Evolutionary conservation across 2,329 filamentous ascomycete species (phyloP).

Genomic region (Lizonia empirigonia): DNA sequence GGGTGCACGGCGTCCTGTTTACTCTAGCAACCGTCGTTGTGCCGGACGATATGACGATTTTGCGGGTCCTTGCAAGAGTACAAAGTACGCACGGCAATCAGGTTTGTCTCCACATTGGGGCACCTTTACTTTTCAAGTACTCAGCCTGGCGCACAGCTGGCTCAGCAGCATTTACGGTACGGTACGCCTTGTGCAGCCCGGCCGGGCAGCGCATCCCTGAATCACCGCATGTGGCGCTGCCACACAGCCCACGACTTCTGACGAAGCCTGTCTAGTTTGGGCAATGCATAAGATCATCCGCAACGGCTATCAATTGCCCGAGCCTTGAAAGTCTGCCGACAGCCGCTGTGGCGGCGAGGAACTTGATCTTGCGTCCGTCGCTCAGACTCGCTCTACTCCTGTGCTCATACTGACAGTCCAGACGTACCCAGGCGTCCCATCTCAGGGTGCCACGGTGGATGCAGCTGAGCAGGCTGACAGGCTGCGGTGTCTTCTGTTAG

Average conservation of each 20-base stretch:
- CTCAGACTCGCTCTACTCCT: no score
- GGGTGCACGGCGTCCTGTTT: slow-evolving; percentile 34
- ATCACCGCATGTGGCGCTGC: slow-evolving; percentile 13
- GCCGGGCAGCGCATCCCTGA: slow-evolving; percentile 19
- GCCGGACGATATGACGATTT: slow-evolving; percentile 14
- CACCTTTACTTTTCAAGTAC: slow-evolving; percentile 9
- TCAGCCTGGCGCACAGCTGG: slow-evolving; percentile 14
- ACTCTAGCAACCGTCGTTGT: slow-evolving; percentile 38
- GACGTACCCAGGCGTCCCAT: neutral
- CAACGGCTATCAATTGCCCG: slow-evolving; percentile 6
- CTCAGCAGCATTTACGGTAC: slow-evolving; percentile 7
- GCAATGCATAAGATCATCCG: slow-evolving; percentile 13
- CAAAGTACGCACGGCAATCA: slow-evolving; percentile 1
- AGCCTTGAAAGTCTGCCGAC: neutral
- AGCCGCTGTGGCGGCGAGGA: neutral
- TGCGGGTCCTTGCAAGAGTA: slow-evolving; percentile 12
- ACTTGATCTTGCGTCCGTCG: neutral
- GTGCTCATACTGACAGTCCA: neutral
- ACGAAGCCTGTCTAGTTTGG: slow-evolving; percentile 18
- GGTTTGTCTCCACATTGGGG: slow-evolving; percentile 11
- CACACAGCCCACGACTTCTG: slow-evolving; percentile 12
- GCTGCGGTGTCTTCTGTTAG: neutral
- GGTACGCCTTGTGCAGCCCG: slow-evolving; percentile 16
- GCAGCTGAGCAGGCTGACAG: slow-evolving; percentile 9
- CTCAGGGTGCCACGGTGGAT: neutral